phyloP scores from a whole-genome alignment of 192 early-diverging fungal species.

The Radiomyces spectabilis region DNA sequence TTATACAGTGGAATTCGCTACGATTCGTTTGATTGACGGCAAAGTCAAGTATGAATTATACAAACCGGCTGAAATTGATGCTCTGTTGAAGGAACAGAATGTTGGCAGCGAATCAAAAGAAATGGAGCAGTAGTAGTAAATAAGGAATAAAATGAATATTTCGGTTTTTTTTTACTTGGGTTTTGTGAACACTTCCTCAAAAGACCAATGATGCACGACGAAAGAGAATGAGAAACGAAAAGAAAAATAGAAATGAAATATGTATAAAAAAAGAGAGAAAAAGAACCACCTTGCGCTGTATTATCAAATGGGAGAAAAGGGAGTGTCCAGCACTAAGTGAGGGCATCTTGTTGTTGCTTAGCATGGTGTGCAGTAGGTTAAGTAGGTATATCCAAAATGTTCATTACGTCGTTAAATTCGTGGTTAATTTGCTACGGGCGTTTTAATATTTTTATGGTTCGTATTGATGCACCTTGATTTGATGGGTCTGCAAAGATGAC shows the following conservation, averaged over 20 bases:
- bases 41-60: slow-evolving; percentile 61
- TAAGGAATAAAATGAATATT: slow-evolving; percentile 8
- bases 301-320: neutral
- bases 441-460: too few relatives aligned
- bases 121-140: neutral
- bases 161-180: neutral
- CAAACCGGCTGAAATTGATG: slow-evolving; percentile 73
- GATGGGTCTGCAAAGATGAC: neutral
- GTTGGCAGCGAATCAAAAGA: slow-evolving; percentile 15
- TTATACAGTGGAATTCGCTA: slow-evolving; percentile 81
- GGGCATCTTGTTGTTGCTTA: neutral
- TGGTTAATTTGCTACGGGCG: neutral
- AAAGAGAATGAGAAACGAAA: too few relatives aligned
- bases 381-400: neutral
- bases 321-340: neutral
- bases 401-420: neutral
- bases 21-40: slow-evolving; percentile 56
- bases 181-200: neutral
- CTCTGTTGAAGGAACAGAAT: slow-evolving; percentile 71
- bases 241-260: too few relatives aligned
- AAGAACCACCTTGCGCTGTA: neutral
- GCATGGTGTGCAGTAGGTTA: neutral
- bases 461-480: neutral
- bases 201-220: too few relatives aligned
- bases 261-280: too few relatives aligned